A percentile compares a stretch with the other conserved stretches of the same genome.
phyloP scores from a whole-genome alignment of 208 protist genomes.

The Trypanosomatidae sp. region DNA sequence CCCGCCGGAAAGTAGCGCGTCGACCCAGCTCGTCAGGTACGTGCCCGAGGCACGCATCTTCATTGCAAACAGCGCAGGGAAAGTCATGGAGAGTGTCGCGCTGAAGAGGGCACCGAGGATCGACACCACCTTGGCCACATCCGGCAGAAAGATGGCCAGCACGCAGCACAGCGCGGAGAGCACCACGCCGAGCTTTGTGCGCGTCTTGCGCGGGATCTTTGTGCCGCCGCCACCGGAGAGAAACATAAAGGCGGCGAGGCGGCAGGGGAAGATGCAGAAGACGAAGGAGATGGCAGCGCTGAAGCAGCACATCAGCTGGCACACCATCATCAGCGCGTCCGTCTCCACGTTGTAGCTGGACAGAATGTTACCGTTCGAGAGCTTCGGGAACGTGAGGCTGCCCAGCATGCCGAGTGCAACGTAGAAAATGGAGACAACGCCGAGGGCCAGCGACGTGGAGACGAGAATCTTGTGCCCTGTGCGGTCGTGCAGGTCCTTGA shows the following conservation, averaged over 20 bases:
- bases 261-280: slow-evolving; percentile 78
- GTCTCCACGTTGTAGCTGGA: slow-evolving; percentile 52
- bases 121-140: slow-evolving; percentile 66
- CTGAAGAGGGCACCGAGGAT: slow-evolving; percentile 76
- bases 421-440: slow-evolving; percentile 59
- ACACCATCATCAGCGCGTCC: slow-evolving; percentile 63
- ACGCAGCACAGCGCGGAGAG: slow-evolving; percentile 39
- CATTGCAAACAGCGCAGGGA: slow-evolving; percentile 71
- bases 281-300: slow-evolving; percentile 68
- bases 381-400: slow-evolving; percentile 57
- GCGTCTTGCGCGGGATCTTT: slow-evolving; percentile 61
- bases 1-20: slow-evolving; percentile 37
- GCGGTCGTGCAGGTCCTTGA: slow-evolving; percentile 77
- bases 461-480: slow-evolving; percentile 61
- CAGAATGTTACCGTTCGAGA: slow-evolving; percentile 67
- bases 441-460: slow-evolving; percentile 61
- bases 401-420: slow-evolving; percentile 58
- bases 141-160: slow-evolving; percentile 62
- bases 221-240: slow-evolving; percentile 47
- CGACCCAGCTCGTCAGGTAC: slow-evolving; percentile 48
- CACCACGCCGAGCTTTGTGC: slow-evolving; percentile 39
- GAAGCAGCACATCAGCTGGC: slow-evolving; percentile 76
- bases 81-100: slow-evolving; percentile 77
- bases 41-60: slow-evolving; percentile 60
- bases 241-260: slow-evolving; percentile 69